These are phyloP conservation scores for Allodekkera sacchari DNA, from an alignment of 805 yeast genomes.

Conservation along the genomic window DNA sequence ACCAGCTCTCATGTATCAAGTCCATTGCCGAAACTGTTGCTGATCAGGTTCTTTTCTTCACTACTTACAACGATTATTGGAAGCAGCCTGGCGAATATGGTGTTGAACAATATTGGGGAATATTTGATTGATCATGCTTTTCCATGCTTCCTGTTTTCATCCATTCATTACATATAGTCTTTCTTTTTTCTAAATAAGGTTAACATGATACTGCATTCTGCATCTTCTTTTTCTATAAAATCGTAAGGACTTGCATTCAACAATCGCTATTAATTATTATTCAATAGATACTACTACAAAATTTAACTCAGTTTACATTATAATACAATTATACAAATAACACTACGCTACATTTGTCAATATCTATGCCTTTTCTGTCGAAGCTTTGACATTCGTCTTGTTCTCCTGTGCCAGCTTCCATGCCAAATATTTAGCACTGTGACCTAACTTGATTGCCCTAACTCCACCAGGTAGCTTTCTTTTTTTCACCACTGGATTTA, in stretches of 20 bases:
- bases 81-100: conserved; percentile 46
- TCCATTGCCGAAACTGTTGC: conserved; percentile 40
- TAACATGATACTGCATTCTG: not conserved
- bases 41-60: conserved; percentile 45
- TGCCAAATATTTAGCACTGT: conserved; percentile 66
- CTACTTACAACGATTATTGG: conserved; percentile 59
- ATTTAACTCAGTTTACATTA: too few species aligned
- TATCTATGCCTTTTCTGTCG: too few species aligned
- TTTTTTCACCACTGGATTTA: conserved; percentile 15
- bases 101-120: conserved; percentile 59
- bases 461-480: conserved; percentile 14
- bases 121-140: conserved; percentile 21
- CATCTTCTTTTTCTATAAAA: not conserved
- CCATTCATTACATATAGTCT: too few species aligned
- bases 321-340: not conserved
- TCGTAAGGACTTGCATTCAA: too few species aligned
- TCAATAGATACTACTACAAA: too few species aligned
- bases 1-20: conserved; percentile 45
- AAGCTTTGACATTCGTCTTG: conserved; percentile 1
- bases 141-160: too few species aligned
- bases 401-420: conserved; percentile 30
- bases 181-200: too few species aligned
- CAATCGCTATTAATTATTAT: too few species aligned
- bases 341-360: conserved; percentile 1
- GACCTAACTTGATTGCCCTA: conserved; percentile 45